phyloP scores from a whole-genome alignment of 2,329 filamentous ascomycete species.

The Xylaria sp. region DNA sequence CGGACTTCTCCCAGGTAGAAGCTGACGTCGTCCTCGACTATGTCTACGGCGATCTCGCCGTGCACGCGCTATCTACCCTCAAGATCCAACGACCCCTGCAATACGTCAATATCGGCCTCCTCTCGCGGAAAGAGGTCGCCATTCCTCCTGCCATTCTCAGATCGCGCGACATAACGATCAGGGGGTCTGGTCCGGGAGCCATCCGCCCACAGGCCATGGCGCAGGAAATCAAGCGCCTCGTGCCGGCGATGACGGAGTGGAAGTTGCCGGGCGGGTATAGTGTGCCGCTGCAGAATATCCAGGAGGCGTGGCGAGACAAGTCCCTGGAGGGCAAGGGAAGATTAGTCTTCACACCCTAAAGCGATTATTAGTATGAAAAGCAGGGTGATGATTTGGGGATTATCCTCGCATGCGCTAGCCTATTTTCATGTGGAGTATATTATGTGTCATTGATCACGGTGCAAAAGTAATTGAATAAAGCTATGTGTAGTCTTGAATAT shows the following conservation, averaged over 20 bases:
- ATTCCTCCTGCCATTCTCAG: slow-evolving; percentile 59
- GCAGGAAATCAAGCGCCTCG: slow-evolving; percentile 46
- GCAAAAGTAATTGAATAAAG: too few species aligned
- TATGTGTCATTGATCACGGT: too few species aligned
- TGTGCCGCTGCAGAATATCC: slow-evolving; percentile 50
- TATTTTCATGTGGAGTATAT: too few species aligned
- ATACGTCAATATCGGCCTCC: slow-evolving; percentile 63
- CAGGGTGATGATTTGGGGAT: background rate
- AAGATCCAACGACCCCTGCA: slow-evolving; percentile 58
- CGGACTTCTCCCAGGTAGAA: slow-evolving; percentile 59
- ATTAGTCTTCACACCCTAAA: slow-evolving; percentile 45
- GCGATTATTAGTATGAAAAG: background rate
- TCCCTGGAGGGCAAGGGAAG: slow-evolving; percentile 41
- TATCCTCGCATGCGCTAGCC: too few species aligned
- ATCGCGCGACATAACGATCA: slow-evolving; percentile 60
- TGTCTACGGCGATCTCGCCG: slow-evolving; percentile 61
- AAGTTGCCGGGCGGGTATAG: slow-evolving; percentile 41
- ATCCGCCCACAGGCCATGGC: slow-evolving; percentile 52
- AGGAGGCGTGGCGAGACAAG: slow-evolving; percentile 48
- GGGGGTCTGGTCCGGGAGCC: slow-evolving; percentile 59
- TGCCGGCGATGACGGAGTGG: slow-evolving; percentile 49
- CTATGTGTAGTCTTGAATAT: too few species aligned
- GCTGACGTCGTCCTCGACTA: slow-evolving; percentile 69
- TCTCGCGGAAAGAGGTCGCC: slow-evolving; percentile 53
- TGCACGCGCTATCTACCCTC: slow-evolving; percentile 56